Evolutionary conservation across 2,329 filamentous ascomycete genomes (phyloP).

Genomic region (Periconia sp.): DNA sequence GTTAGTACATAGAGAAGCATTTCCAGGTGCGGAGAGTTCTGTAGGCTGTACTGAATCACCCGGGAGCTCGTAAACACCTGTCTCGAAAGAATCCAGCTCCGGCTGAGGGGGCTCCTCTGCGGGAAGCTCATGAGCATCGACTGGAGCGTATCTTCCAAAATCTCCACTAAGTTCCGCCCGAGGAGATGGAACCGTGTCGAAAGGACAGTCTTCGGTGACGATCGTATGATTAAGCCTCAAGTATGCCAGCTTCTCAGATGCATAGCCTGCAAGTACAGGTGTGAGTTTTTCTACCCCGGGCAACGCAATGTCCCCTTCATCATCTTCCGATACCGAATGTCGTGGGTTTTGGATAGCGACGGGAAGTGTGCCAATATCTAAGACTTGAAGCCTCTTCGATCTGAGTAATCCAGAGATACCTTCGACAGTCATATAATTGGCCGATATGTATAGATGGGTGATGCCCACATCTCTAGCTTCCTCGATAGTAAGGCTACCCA

Average conservation of each 20-base stretch:
- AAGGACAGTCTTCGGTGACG: slow-evolving; percentile 54
- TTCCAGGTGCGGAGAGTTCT: slow-evolving; percentile 29
- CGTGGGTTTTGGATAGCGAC: slow-evolving; percentile 17
- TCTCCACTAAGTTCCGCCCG: slow-evolving; percentile 35
- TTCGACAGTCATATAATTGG: slow-evolving; percentile 62
- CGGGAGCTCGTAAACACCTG: slow-evolving; percentile 29
- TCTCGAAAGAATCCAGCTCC: slow-evolving; percentile 31
- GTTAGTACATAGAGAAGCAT: not conserved
- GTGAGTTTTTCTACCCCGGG: slow-evolving; percentile 62
- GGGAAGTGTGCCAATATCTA: slow-evolving; percentile 61
- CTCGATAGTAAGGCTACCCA: slow-evolving; percentile 62
- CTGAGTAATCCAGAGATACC: slow-evolving; percentile 60
- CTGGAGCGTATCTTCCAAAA: slow-evolving; percentile 20
- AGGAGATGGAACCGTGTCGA: slow-evolving; percentile 19
- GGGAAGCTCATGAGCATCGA: slow-evolving; percentile 35
- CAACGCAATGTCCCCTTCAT: slow-evolving; percentile 35
- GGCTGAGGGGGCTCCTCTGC: slow-evolving; percentile 11
- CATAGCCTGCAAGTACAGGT: slow-evolving; percentile 55
- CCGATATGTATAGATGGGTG: slow-evolving; percentile 65
- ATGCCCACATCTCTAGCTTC: slow-evolving; percentile 61
- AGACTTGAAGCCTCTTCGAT: slow-evolving; percentile 59
- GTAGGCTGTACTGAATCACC: slow-evolving; percentile 33
- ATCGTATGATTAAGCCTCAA: slow-evolving; percentile 62
- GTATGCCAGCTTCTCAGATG: slow-evolving; percentile 57
- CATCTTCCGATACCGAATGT: slow-evolving; percentile 29